phyloP scores from a whole-genome alignment of 148 eudicot genomes.

The Salicornia ramosissima region DNA sequence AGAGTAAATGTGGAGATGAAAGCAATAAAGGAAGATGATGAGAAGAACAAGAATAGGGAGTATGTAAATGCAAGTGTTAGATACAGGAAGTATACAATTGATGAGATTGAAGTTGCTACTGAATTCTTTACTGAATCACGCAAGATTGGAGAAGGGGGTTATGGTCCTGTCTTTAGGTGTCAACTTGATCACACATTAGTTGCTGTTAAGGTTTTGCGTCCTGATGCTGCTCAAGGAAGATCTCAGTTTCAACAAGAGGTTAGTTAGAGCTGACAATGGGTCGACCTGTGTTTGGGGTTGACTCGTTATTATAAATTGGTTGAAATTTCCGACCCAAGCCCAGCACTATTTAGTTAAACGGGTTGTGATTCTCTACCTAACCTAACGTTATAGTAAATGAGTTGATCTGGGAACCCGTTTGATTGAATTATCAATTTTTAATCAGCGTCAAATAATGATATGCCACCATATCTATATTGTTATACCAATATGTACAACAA shows the following conservation, averaged over 20 bases:
- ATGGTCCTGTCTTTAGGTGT: slow-evolving; percentile 83
- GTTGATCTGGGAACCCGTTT: no score
- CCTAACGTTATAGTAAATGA: no score
- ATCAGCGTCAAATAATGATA: no score
- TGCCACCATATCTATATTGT: no score
- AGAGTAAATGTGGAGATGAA: slow-evolving; percentile 54
- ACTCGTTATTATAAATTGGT: no score
- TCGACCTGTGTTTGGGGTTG: no score
- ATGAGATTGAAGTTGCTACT: slow-evolving; percentile 82
- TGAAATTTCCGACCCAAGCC: no score
- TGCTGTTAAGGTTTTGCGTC: slow-evolving; percentile 89
- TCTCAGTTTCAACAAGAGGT: slow-evolving; percentile 95
- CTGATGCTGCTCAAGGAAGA: slow-evolving; percentile 95
- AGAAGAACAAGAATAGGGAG: slow-evolving; percentile 30
- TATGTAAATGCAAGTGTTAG: slow-evolving; percentile 25
- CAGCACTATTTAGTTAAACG: no score
- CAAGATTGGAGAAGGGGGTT: slow-evolving; percentile 97
- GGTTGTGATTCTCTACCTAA: no score
- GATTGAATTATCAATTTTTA: no score
- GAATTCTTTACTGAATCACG: slow-evolving; percentile 50
- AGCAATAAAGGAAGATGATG: slow-evolving; percentile 50
- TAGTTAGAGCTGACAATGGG: no score
- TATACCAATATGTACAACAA: no score
- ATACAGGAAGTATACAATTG: slow-evolving; percentile 68
- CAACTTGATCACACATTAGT: slow-evolving; percentile 65